Percentiles rank a stretch among this genome's conserved stretches.
These are phyloP conservation scores for Marchantia paleacea DNA, from an alignment of 225 moss, liverwort and hornwort species.

Conservation along the genomic window DNA sequence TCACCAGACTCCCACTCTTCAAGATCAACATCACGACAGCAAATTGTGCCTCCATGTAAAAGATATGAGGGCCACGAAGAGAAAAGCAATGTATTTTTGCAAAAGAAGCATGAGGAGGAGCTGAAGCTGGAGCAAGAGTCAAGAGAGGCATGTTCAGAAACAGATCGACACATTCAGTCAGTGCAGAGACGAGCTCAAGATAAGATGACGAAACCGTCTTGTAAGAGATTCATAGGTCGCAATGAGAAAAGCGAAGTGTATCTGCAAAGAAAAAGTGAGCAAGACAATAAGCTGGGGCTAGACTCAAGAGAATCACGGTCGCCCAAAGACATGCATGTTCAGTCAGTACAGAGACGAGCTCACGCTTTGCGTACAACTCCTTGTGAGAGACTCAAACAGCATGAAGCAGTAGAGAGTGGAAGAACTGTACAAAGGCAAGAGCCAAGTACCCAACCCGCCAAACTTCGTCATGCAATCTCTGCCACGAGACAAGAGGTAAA, in stretches of 20 bases:
- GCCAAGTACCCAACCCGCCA: background rate
- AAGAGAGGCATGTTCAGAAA: background rate
- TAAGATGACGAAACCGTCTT: background rate
- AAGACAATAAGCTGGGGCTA: background rate
- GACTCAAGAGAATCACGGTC: background rate
- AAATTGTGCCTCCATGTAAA: background rate
- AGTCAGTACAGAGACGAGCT: background rate
- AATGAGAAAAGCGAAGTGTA: background rate
- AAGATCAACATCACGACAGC: background rate
- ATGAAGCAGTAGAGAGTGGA: background rate
- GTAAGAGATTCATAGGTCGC: background rate
- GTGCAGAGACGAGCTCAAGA: background rate
- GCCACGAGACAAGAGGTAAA: background rate
- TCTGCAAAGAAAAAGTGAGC: background rate
- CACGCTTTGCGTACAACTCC: background rate
- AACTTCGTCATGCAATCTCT: background rate
- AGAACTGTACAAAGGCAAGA: background rate
- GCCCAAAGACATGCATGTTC: background rate
- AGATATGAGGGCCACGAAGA: slow-evolving; percentile 2
- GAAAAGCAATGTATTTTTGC: background rate
- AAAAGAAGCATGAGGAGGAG: slow-evolving; percentile 1
- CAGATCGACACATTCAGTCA: background rate
- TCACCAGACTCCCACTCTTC: background rate
- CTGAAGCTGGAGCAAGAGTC: background rate
- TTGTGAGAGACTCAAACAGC: background rate